These are phyloP conservation scores for Trypanosoma mega DNA, from an alignment of 208 protist species.

Conservation along the genomic window DNA sequence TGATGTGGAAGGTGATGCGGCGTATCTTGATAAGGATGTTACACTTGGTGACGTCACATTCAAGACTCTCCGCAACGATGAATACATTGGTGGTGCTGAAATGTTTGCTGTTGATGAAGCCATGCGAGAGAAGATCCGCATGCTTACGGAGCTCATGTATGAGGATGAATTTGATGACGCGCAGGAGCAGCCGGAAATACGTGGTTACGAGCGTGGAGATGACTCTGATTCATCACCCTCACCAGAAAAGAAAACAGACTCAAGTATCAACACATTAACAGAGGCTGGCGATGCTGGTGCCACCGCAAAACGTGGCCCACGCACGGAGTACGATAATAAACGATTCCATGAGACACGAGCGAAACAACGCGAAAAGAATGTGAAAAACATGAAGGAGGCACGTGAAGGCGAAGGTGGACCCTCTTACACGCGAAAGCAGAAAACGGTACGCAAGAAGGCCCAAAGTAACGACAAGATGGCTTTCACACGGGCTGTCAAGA, in stretches of 20 bases:
- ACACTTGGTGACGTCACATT: background rate
- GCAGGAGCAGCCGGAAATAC: constrained; percentile 21
- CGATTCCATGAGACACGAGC: constrained; percentile 52
- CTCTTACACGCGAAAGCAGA: constrained; percentile 73
- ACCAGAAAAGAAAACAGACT: background rate
- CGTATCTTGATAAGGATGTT: constrained; percentile 22
- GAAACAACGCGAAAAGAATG: constrained; percentile 38
- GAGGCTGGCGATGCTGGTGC: background rate
- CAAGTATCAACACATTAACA: background rate
- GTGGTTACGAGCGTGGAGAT: constrained; percentile 14
- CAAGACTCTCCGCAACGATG: constrained; percentile 19
- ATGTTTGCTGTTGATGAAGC: constrained; percentile 75
- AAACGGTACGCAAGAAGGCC: constrained; percentile 40
- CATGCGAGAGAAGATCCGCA: constrained; percentile 77
- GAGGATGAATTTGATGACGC: constrained; percentile 89
- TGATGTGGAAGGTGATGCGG: constrained; percentile 17
- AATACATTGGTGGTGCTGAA: constrained; percentile 26
- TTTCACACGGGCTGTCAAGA: constrained; percentile 37
- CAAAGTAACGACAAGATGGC: constrained; percentile 26
- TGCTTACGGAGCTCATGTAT: constrained; percentile 88
- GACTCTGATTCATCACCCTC: constrained; percentile 7
- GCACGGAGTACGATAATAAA: constrained; percentile 79
- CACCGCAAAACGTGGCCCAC: constrained; percentile 20
- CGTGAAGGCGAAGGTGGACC: constrained; percentile 20
- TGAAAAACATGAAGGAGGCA: constrained; percentile 49